phyloP scores from a whole-genome alignment of 108 stramenopile genomes.

The Craspedostauros australis region DNA sequence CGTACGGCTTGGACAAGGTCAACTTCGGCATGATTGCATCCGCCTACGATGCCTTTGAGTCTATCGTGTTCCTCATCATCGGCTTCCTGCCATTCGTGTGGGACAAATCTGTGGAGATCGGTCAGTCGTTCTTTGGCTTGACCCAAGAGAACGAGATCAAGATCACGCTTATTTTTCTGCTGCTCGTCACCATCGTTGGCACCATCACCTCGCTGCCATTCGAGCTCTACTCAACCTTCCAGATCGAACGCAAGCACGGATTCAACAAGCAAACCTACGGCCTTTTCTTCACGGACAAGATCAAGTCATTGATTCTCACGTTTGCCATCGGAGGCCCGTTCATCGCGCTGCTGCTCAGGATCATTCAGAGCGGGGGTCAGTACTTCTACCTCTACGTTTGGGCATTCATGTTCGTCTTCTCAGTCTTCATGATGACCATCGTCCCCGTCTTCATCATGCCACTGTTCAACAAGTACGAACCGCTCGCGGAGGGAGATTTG shows the following conservation, averaged over 20 bases:
- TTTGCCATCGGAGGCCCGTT: slow-evolving; percentile 88
- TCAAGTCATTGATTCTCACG: slow-evolving; percentile 77
- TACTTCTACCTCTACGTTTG: slow-evolving; percentile 94
- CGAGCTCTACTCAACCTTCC: slow-evolving; percentile 85
- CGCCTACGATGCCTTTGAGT: slow-evolving; percentile 60
- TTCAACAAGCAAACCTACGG: slow-evolving; percentile 94
- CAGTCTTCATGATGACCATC: slow-evolving; percentile 89
- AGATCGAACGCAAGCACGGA: slow-evolving; percentile 93
- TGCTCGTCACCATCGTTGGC: slow-evolving; percentile 59
- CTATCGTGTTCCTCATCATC: slow-evolving; percentile 56
- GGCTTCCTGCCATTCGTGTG: slow-evolving; percentile 82
- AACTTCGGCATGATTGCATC: slow-evolving; percentile 80
- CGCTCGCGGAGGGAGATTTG: slow-evolving; percentile 83
- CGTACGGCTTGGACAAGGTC: slow-evolving; percentile 88
- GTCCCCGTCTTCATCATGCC: slow-evolving; percentile 96
- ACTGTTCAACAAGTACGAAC: slow-evolving; percentile 96
- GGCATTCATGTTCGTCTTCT: slow-evolving; percentile 87
- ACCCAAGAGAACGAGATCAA: slow-evolving; percentile 73
- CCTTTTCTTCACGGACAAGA: slow-evolving; percentile 89
- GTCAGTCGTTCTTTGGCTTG: slow-evolving; percentile 44
- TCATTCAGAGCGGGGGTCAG: slow-evolving; percentile 78
- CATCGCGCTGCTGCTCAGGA: slow-evolving; percentile 72
- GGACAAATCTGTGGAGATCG: slow-evolving; percentile 49
- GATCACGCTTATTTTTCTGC: slow-evolving; percentile 77
- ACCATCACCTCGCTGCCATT: slow-evolving; percentile 82